These are phyloP conservation scores for Talaromyces verruculosus DNA, from an alignment of 2,329 filamentous ascomycete genomes.

Conservation along the genomic window DNA sequence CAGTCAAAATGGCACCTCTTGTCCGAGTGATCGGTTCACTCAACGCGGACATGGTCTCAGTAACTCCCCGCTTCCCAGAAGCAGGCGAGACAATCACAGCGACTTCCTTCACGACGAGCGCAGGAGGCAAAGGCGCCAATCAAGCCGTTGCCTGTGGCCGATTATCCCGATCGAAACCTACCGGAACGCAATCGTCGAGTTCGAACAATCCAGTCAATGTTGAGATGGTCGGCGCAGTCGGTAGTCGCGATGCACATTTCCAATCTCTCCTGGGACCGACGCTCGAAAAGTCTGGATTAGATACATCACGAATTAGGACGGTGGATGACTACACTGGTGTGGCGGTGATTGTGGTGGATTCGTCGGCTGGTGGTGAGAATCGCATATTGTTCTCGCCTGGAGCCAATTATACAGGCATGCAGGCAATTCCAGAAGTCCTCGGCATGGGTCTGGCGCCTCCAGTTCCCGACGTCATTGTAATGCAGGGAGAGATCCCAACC, in stretches of 20 bases:
- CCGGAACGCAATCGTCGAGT: constrained; percentile 23
- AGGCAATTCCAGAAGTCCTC: constrained; percentile 41
- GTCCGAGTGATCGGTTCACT: constrained; percentile 90
- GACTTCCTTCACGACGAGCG: constrained; percentile 72
- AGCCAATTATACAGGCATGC: constrained; percentile 60
- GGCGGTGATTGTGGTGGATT: constrained; percentile 74
- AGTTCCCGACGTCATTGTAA: constrained; percentile 63
- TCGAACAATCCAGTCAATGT: constrained; percentile 47
- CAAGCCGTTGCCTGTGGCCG: constrained; percentile 88
- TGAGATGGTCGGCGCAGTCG: constrained; percentile 73
- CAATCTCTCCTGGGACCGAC: constrained; percentile 59
- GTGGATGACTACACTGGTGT: constrained; percentile 62
- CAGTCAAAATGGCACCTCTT: constrained; percentile 40
- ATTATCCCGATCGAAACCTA: constrained; percentile 61
- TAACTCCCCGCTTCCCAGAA: constrained; percentile 77
- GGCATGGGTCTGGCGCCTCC: constrained; percentile 38
- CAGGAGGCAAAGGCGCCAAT: constrained; percentile 93
- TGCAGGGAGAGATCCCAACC: constrained; percentile 77
- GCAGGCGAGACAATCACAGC: constrained; percentile 87
- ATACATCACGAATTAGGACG: constrained; percentile 55
- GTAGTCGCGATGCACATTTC: constrained; percentile 61
- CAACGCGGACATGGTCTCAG: constrained; percentile 89
- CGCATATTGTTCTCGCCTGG: constrained; percentile 72
- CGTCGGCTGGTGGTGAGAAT: constrained; percentile 68
- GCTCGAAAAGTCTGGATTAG: constrained; percentile 62